Evolutionary conservation across 768 basidiomycete species (phyloP), one percentile per base, ranked within the genome.

Genomic region (Naganishia vishniacii): DNA sequence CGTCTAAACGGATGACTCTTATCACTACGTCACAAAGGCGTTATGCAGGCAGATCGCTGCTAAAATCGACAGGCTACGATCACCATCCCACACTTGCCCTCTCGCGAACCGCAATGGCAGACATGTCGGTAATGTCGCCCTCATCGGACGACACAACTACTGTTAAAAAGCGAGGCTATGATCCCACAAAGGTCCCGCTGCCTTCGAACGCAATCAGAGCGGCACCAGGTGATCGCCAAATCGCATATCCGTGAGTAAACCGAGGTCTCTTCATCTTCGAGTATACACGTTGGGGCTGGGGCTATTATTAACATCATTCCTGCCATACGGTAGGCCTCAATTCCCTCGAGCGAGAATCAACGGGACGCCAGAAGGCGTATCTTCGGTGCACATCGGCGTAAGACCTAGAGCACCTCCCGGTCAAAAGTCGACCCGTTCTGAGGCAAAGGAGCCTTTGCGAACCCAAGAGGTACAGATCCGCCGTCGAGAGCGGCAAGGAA

Each of bases 231-330:
- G 53, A 56, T 13, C 32, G 53, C 3, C 53, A 56, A 16, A 40
- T 56, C 4, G 53, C 53, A 16, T 56, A 56, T 41, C 53, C 53
- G 53, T 56, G n/a, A 28, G 49, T 51, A 28, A n/a, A n/a, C n/a
- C n/a, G n/a, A n/a, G n/a, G 3, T 34, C 49, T n/a, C 7, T 16
- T 5, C n/a, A 7, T 51, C 31, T 6, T 31, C 12, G 15, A 6
- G 28, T 12, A 5, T 23, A 40, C 16, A 8, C 37, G 9, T 8
- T 40, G 37, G 16, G 31, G 20, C 49, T 18, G 34, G n/a, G 6
- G 16, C 11, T n/a, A n/a, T 18, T 29, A 25, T 48, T 25, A 12
- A 3, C 29, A 4, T 12, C 18, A 6, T 29, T 48, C n/a, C n/a
- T 29, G 48, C 48, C 15, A 1, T 29, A 3, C 20, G 18, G 4